Evolutionary conservation across 139 green algal species (phyloP).

Genomic region (Micractinium conductrix): DNA sequence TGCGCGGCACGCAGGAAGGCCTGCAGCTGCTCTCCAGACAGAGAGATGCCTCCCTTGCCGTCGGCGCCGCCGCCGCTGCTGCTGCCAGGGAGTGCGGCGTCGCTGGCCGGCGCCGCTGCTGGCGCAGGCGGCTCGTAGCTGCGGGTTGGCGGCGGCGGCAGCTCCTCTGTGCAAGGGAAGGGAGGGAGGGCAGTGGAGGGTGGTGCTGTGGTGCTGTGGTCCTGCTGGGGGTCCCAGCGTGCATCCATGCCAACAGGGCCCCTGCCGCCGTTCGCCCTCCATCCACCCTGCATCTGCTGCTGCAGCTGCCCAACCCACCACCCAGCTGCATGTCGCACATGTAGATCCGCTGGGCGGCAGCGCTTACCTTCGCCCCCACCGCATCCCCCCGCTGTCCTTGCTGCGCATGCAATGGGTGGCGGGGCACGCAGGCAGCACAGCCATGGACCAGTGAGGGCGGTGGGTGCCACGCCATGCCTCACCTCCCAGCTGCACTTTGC

Average conservation of each 20-base stretch:
- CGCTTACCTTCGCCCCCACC: background rate
- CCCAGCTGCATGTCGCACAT: background rate
- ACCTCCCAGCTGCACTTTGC: constrained; percentile 37
- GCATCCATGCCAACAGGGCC: too few relatives aligned
- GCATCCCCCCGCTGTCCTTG: too few relatives aligned
- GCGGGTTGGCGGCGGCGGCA: background rate
- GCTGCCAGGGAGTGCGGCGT: background rate
- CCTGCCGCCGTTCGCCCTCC: too few relatives aligned
- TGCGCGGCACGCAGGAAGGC: constrained; percentile 4
- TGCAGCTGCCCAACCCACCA: too few relatives aligned
- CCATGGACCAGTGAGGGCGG: too few relatives aligned
- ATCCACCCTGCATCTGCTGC: too few relatives aligned
- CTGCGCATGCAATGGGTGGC: too few relatives aligned
- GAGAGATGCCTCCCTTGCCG: background rate
- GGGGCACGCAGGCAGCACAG: too few relatives aligned
- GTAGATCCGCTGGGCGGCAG: background rate
- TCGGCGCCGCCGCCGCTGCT: constrained; percentile 14
- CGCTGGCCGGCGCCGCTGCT: background rate
- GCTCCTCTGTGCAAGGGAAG: constrained; percentile 6
- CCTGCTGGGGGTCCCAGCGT: background rate
- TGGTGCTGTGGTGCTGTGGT: background rate
- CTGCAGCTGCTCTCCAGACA: constrained; percentile 6
- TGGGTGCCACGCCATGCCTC: background rate
- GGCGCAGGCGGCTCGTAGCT: too few relatives aligned
- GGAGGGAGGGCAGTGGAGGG: background rate